These are phyloP conservation scores for Senecio squalidus DNA, from an alignment of 140 eudicot genomes.

Conservation along the genomic window DNA sequence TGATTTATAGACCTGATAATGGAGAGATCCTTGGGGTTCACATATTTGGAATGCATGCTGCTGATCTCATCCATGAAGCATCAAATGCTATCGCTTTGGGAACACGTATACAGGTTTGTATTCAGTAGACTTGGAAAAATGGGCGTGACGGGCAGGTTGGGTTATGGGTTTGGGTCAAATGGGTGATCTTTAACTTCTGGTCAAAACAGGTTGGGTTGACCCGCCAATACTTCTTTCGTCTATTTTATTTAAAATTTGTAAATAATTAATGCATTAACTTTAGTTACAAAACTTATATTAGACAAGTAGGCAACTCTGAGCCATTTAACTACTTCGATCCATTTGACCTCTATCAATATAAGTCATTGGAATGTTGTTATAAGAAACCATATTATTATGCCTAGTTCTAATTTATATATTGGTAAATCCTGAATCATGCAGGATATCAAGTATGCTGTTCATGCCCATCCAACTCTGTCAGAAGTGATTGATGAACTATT, in stretches of 20 bases:
- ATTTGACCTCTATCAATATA: too few relatives aligned
- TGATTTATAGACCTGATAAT: conserved; percentile 92
- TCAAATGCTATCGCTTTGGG: conserved; percentile 96
- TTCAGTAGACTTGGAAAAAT: background rate
- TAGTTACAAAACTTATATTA: too few relatives aligned
- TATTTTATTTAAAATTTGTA: too few relatives aligned
- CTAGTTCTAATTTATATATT: background rate
- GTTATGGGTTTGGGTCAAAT: background rate
- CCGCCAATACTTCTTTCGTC: background rate
- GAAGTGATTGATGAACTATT: conserved; percentile 95
- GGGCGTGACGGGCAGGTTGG: too few relatives aligned
- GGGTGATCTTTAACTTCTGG: background rate
- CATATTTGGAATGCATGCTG: conserved; percentile 96
- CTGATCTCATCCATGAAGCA: conserved; percentile 98
- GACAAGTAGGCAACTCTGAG: too few relatives aligned
- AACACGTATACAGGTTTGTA: conserved; percentile 75
- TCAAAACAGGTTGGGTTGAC: background rate
- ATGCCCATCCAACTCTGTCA: conserved; percentile 97
- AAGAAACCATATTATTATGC: background rate
- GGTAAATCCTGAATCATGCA: conserved; percentile 24
- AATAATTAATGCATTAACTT: too few relatives aligned
- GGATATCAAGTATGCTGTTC: conserved; percentile 92
- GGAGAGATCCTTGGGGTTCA: conserved; percentile 99
- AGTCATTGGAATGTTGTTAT: background rate
- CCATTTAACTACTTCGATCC: too few relatives aligned